Conservation (phyloP, 495 filamentous ascomycete genomes). For the Aspergillus sparsus region DNA sequence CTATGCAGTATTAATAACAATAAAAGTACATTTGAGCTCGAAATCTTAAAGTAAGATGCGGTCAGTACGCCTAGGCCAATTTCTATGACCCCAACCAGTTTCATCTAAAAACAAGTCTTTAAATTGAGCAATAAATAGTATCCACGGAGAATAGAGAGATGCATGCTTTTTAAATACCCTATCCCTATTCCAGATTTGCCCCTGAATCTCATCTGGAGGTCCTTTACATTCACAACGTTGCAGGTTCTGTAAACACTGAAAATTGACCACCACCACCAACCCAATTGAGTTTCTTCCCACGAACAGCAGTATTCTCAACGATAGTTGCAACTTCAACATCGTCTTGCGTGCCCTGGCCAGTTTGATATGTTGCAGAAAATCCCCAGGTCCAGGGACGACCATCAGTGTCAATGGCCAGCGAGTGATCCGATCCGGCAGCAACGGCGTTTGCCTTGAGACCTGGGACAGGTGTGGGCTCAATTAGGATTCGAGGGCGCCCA, state of each 20-base stretch:
- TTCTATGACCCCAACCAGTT: too few relatives aligned
- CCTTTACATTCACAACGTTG: slow-evolving; percentile 15
- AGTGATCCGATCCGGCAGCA: slow-evolving; percentile 59
- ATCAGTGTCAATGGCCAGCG: slow-evolving; percentile 55
- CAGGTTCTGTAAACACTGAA: slow-evolving; percentile 48
- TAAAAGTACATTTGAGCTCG: slow-evolving; percentile 11
- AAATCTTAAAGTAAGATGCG: slow-evolving; percentile 1
- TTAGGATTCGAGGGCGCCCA: slow-evolving; percentile 55
- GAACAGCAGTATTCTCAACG: slow-evolving; percentile 61
- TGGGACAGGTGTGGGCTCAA: slow-evolving; percentile 53
- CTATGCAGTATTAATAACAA: slow-evolving; percentile 3
- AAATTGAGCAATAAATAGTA: too few relatives aligned
- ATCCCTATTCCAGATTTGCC: neutral
- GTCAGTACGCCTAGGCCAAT: too few relatives aligned
- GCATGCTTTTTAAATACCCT: neutral
- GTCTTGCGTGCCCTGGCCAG: slow-evolving; percentile 58
- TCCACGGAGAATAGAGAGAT: too few relatives aligned
- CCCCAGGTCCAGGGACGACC: slow-evolving; percentile 65
- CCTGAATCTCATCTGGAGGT: too few relatives aligned
- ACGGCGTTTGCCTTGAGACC: slow-evolving; percentile 44
- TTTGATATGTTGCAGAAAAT: slow-evolving; percentile 64
- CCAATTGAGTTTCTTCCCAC: slow-evolving; percentile 56
- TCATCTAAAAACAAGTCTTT: too few relatives aligned
- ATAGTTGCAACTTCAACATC: slow-evolving; percentile 59
- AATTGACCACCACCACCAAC: slow-evolving; percentile 65